Base-by-base conservation (phyloP, 768 basidiomycete genomes). In the Hemileccinum impolitum region DNA sequence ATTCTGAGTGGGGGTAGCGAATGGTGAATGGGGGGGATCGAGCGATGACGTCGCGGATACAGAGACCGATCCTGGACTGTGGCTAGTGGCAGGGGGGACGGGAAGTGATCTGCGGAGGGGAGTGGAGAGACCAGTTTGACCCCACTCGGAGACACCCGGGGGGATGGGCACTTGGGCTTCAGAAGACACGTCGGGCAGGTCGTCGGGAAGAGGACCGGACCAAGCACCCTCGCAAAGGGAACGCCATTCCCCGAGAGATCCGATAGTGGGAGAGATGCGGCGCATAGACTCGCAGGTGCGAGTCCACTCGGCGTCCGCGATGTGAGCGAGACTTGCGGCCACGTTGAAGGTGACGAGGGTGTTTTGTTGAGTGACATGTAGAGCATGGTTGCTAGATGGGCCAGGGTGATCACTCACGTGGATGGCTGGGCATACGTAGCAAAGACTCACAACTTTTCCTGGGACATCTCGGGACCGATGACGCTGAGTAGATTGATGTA, bases 241-340 rank as follows among this genome's bases (percentile, higher is more conserved):
- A 44, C 80, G 75, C 81, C 82, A 89, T 72, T 87, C 80, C 5
- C 82, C 84, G 4, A 90, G 72, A n/a, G 72, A 73, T 0, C 87
- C 89, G 30, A 92, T 74, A 12, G 75, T 76, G 0, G 86, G 82
- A 13, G 84, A 76, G 55, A 79, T 78, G 6, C 81, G 74, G 36
- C 87, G 78, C 19, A 90, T 77, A n/a, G 75, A 75, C 70, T 90
- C 88, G 56, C 85, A 87, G 12, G 78, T 69, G 32, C 81, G 80
- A 19, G 77, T 61, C 88, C 89, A 92, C 68, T 90, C 86, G 6
- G 82, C 81, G 48, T 91, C 87, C 1, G 87, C 87, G n/a, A 90
- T 70, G 21, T 85, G 76, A 9, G 84, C 75, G 17, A 91, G 70
- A 49, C 75, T 77, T 0, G 82, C 81, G 3, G 86, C 87, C 13